A percentile compares a stretch with the other conserved stretches of the same genome.
Conservation (phyloP, 768 basidiomycete species). For the Hypholoma fasciculare region DNA sequence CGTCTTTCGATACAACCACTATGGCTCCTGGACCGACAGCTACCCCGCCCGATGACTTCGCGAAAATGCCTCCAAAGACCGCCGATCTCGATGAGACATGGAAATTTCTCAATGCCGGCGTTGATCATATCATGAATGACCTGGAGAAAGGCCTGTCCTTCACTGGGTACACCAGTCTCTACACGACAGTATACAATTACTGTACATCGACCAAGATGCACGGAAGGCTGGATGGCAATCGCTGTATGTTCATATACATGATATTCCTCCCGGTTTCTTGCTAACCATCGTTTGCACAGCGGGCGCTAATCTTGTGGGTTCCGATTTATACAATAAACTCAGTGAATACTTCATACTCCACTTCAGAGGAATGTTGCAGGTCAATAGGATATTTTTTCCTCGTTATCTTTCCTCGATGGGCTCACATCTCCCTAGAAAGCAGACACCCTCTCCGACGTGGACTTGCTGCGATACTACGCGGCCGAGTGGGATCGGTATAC, state of each 20-base stretch:
- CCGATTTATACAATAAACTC: conserved; percentile 94
- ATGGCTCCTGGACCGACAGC: not conserved
- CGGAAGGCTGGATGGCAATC: conserved; percentile 58
- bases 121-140: conserved; percentile 92
- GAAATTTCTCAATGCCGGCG: conserved; percentile 79
- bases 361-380: conserved; percentile 67
- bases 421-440: conserved; percentile 55
- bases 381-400: conserved; percentile 18
- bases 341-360: conserved; percentile 87
- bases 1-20: not conserved
- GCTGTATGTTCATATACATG: conserved; percentile 53
- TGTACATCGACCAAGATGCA: conserved; percentile 91
- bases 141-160: conserved; percentile 78
- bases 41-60: conserved; percentile 22
- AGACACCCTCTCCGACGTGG: conserved; percentile 81
- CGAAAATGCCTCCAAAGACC: conserved; percentile 59
- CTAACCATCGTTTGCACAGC: conserved; percentile 42
- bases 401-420: conserved; percentile 10
- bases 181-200: conserved; percentile 98
- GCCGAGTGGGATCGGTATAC: conserved; percentile 96
- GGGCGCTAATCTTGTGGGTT: conserved; percentile 96
- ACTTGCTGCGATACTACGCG: conserved; percentile 91
- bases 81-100: conserved; percentile 88
- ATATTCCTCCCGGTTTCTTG: conserved; percentile 34
- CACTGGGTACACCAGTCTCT: conserved; percentile 71